Evolutionary conservation across 1,284 basidiomycete genomes (phyloP).

Genomic region (Trametes polyzona): DNA sequence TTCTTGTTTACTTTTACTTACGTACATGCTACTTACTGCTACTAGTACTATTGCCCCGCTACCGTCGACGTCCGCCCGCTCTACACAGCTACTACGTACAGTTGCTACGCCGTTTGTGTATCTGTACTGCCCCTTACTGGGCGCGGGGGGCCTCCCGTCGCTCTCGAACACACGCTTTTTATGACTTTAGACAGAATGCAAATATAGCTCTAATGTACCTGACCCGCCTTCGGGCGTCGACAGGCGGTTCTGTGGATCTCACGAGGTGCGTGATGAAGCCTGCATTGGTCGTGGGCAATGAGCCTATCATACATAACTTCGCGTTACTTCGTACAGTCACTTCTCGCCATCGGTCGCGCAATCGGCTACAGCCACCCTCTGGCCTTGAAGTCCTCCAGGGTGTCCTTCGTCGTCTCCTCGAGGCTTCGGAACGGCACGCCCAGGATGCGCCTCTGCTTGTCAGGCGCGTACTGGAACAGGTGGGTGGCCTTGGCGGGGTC

Average conservation of each 20-base stretch:
- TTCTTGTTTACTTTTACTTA: not conserved
- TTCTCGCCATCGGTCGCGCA: not conserved
- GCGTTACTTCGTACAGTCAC: not conserved
- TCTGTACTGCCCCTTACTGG: no score
- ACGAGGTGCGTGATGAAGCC: no score
- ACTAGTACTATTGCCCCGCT: not conserved
- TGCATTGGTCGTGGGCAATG: no score
- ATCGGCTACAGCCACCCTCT: constrained; percentile 39
- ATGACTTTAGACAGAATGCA: constrained; percentile 4
- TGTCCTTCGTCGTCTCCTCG: constrained; percentile 46
- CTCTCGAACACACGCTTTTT: constrained; percentile 9
- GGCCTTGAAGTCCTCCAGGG: constrained; percentile 43
- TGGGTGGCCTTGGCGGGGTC: constrained; percentile 34
- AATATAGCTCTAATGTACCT: not conserved
- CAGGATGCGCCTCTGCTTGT: constrained; percentile 47
- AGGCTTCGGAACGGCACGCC: constrained; percentile 49
- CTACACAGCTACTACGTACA: no score
- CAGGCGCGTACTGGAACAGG: constrained; percentile 31
- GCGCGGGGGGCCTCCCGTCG: not conserved
- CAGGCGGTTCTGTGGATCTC: no score
- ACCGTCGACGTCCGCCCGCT: no score
- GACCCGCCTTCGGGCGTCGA: not conserved
- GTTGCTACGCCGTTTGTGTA: no score
- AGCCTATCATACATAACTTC: no score
- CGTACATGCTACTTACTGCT: not conserved